A percentile compares a stretch with the other conserved stretches of the same genome.
phyloP scores from a whole-genome alignment of 129 eudicot species.

The Ambrosia trifida region DNA sequence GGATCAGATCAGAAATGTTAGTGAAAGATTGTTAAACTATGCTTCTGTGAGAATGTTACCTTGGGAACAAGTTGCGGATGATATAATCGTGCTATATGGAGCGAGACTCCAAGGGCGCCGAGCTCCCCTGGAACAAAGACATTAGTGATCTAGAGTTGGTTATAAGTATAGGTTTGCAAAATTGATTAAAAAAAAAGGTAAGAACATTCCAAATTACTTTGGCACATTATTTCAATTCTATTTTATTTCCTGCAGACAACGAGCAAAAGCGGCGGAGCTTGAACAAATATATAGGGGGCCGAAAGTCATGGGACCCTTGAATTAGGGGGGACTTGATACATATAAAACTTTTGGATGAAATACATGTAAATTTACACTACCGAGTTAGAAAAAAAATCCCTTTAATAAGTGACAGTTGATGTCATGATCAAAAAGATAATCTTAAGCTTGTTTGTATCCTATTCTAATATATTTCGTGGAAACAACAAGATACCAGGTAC shows the following conservation, averaged over 20 bases:
- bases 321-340: too few species aligned
- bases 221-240: neutral
- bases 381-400: neutral
- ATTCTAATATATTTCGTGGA: slow-evolving; percentile 38
- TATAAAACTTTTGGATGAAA: too few species aligned
- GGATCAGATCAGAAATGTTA: neutral
- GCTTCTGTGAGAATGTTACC: neutral
- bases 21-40: neutral
- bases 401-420: neutral
- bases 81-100: too few species aligned
- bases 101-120: too few species aligned
- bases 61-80: neutral
- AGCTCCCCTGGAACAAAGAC: neutral
- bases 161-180: neutral
- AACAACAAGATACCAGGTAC: slow-evolving; percentile 33
- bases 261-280: neutral
- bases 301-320: too few species aligned
- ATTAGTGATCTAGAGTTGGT: neutral
- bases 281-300: too few species aligned
- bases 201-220: neutral
- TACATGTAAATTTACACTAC: neutral
- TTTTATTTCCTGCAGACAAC: neutral
- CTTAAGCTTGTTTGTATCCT: neutral
- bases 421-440: neutral
- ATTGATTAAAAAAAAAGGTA: neutral